Conservation (phyloP, 768 basidiomycete genomes). For the Pleurotus sapidus region DNA sequence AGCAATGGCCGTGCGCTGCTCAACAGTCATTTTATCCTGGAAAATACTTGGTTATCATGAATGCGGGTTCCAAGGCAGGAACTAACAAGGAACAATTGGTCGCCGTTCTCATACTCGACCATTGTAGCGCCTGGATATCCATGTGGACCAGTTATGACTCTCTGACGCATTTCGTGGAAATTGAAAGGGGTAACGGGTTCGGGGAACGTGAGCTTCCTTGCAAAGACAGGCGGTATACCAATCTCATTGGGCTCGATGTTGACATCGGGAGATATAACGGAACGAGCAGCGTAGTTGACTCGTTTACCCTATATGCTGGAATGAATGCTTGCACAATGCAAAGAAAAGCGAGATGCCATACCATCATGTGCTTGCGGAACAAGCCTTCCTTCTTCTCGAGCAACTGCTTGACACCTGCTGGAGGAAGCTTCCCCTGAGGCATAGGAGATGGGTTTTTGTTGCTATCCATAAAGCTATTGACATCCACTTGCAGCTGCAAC, state of each 20-base stretch:
- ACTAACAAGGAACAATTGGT: constrained; percentile 75
- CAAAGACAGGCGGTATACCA: constrained; percentile 96
- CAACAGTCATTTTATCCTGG: constrained; percentile 81
- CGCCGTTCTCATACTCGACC: constrained; percentile 95
- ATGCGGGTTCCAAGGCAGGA: neutral
- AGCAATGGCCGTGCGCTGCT: constrained; percentile 92
- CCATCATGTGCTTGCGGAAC: constrained; percentile 99
- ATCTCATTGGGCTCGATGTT: constrained; percentile 99
- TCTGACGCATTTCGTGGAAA: constrained; percentile 81
- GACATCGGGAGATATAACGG: constrained; percentile 99
- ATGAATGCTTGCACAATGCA: no score
- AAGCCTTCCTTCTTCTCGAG: constrained; percentile 99
- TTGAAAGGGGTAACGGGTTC: constrained; percentile 95
- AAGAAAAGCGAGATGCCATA: constrained; percentile 27
- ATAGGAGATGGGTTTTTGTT: constrained; percentile 89
- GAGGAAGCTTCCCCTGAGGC: constrained; percentile 86
- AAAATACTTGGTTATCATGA: constrained; percentile 2
- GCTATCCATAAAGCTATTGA: constrained; percentile 97
- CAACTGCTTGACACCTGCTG: constrained; percentile 92
- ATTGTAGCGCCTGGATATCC: constrained; percentile 91
- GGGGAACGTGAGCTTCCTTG: constrained; percentile 93
- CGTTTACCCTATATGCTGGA: constrained; percentile 78
- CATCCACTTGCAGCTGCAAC: constrained; percentile 89
- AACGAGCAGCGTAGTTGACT: constrained; percentile 98
- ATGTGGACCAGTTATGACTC: constrained; percentile 88